Percentiles rank a stretch among this genome's conserved stretches.
phyloP scores from a whole-genome alignment of 306 rosid genomes.

The Medicago lupulina region DNA sequence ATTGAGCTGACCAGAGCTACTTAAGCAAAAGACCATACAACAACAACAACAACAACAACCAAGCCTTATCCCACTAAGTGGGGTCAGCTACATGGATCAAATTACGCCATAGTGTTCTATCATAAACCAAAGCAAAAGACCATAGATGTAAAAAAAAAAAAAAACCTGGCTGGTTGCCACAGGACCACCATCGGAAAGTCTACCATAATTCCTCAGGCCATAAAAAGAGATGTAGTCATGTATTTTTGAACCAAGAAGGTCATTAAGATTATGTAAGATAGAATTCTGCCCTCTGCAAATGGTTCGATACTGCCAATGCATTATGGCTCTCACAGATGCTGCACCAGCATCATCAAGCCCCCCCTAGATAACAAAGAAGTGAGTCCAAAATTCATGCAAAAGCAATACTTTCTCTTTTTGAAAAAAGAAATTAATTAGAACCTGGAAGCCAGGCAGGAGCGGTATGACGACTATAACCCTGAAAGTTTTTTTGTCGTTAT shows the following conservation, averaged over 20 bases:
- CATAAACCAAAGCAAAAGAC: conserved; percentile 24
- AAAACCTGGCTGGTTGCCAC: conserved; percentile 96
- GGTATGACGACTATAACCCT: conserved; percentile 95
- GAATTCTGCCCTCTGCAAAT: conserved; percentile 89
- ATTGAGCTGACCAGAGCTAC: conserved; percentile 40
- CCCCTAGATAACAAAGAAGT: conserved; percentile 66
- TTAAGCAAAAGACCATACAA: conserved; percentile 21
- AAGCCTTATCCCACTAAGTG: no score
- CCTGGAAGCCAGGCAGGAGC: conserved; percentile 98
- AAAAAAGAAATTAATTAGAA: conserved; percentile 44
- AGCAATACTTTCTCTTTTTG: conserved; percentile 34
- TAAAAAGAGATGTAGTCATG: conserved; percentile 93
- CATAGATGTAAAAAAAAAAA: conserved; percentile 29
- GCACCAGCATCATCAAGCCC: conserved; percentile 99
- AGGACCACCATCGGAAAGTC: conserved; percentile 81
- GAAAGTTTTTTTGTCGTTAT: conserved; percentile 78
- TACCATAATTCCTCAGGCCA: conserved; percentile 90
- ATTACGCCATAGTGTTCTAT: no score
- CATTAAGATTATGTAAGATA: conserved; percentile 75
- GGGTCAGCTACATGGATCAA: no score
- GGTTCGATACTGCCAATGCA: conserved; percentile 99
- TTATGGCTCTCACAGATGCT: conserved; percentile 98
- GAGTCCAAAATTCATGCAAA: conserved; percentile 38
- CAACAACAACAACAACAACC: no score
- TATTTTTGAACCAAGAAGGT: conserved; percentile 74